These are phyloP conservation scores for Entophlyctis luteolus DNA, from an alignment of 192 early-diverging fungal species.

Conservation along the genomic window DNA sequence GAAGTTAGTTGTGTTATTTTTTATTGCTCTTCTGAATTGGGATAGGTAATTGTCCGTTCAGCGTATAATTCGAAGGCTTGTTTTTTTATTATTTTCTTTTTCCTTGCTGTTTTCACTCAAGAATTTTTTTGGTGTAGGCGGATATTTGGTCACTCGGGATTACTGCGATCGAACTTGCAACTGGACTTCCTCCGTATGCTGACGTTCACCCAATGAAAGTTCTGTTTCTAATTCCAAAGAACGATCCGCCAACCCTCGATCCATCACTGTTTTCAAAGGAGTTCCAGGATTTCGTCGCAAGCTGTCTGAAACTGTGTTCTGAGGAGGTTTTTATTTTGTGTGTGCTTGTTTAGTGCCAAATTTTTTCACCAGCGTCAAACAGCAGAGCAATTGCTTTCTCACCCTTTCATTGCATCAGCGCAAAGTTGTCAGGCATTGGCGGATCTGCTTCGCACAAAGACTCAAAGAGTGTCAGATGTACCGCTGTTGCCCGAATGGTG, in stretches of 20 bases:
- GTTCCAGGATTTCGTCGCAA: slow-evolving; percentile 85
- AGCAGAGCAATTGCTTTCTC: slow-evolving; percentile 81
- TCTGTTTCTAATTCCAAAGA: slow-evolving; percentile 90
- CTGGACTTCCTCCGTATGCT: slow-evolving; percentile 32
- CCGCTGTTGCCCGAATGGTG: too few relatives aligned
- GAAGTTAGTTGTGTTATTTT: neutral
- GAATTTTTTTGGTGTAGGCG: slow-evolving; percentile 49
- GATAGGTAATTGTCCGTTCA: slow-evolving; percentile 14
- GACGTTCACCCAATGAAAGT: slow-evolving; percentile 46
- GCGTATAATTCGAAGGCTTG: slow-evolving; percentile 6
- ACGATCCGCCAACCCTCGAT: slow-evolving; percentile 78
- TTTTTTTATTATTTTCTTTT: neutral
- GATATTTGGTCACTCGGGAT: slow-evolving; percentile 98
- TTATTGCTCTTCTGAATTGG: neutral
- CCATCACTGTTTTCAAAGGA: slow-evolving; percentile 63
- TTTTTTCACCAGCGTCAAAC: slow-evolving; percentile 63
- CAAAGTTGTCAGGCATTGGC: slow-evolving; percentile 32
- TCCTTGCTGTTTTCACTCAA: neutral
- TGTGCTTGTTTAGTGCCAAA: neutral
- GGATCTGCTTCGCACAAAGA: neutral
- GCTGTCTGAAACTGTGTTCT: slow-evolving; percentile 67
- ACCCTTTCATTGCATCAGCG: slow-evolving; percentile 76
- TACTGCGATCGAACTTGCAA: slow-evolving; percentile 95
- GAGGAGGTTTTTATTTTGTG: slow-evolving; percentile 11
- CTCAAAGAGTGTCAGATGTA: too few relatives aligned